Base-by-base conservation (phyloP, 2,329 filamentous ascomycete species). In the Claviceps fusiformis region DNA sequence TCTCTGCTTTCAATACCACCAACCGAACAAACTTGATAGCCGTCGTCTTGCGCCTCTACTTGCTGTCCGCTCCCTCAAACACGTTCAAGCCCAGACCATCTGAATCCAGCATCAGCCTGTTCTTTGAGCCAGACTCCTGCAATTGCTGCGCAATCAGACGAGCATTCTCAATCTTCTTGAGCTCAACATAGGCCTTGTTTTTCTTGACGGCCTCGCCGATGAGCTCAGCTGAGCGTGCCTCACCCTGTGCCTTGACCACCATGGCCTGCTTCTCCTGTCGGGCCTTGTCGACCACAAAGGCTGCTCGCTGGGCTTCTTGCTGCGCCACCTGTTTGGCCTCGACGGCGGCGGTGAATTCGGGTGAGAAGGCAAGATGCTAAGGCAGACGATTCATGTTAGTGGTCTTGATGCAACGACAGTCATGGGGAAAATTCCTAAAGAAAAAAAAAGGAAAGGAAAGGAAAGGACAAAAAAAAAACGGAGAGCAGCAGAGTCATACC, bases 171-270 rank as follows among this genome's bases (percentile, higher is more conserved):
- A 98, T 95, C 79, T 95, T 93, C 75, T 95, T 89, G 68, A 98
- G 81, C 73, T 97, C 93, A 60, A 98, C 83, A 71, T 98, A 98
- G 61, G 89, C 87, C 75, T 91, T 87, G 77, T 81, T 95, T 86
- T 97, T 98, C 88, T 97, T 98, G 83, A 98, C 95, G 59, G 93
- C 93, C 54, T 98, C 93, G 73, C 93, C 93, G 66, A 98, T 96
- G 60, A 98, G 85, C 75, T 98, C 91, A 50, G 93, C 93, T 44
- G 93, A 97, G 62, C 93, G 88, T 52, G 93, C 93, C 76, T 98
- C 93, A 89, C 93, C 93, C 83, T 97, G 93, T 4, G 93, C 93
- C 74, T 90, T 89, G 68, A 98, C 93, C 55, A 98, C 90, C 77
- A 91, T 96, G 64, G 93, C 93, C 75, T 98, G 93, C 80, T 98